Conservation (phyloP, 495 filamentous ascomycete species). For the Rostrohypoxylon terebratum region DNA sequence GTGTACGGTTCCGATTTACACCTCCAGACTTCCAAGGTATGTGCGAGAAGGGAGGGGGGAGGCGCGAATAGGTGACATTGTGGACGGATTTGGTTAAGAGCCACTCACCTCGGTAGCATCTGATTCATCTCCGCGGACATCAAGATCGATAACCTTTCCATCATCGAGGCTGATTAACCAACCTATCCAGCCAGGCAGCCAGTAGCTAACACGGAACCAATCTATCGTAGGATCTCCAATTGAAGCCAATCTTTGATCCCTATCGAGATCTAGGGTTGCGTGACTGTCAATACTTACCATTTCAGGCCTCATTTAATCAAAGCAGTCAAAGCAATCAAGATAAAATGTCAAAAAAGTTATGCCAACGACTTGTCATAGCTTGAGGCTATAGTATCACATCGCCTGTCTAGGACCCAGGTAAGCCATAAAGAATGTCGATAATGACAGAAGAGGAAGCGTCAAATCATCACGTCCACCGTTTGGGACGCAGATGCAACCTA, state of each 20-base stretch:
- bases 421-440: not conserved
- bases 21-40: not conserved
- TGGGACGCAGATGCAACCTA: not conserved
- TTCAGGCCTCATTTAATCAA: not conserved
- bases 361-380: not conserved
- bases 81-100: conserved; percentile 3
- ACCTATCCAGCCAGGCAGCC: too few species aligned
- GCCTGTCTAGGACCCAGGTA: too few species aligned
- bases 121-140: conserved; percentile 16
- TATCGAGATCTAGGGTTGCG: conserved; percentile 34
- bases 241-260: not conserved
- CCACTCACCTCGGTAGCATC: conserved; percentile 9
- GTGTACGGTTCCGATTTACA: not conserved
- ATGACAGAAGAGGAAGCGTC: not conserved
- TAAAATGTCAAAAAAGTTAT: not conserved
- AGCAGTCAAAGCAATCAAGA: conserved; percentile 8
- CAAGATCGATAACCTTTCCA: conserved; percentile 5
- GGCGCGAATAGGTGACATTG: conserved; percentile 11
- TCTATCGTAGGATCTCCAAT: conserved; percentile 10
- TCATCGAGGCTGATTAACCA: conserved; percentile 37
- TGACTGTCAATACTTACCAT: conserved; percentile 29
- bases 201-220: conserved; percentile 13
- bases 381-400: conserved; percentile 1
- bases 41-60: not conserved
- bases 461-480: not conserved